phyloP scores from a whole-genome alignment of 164 flowering plant species.

The Tetrastigma voinierianum region DNA sequence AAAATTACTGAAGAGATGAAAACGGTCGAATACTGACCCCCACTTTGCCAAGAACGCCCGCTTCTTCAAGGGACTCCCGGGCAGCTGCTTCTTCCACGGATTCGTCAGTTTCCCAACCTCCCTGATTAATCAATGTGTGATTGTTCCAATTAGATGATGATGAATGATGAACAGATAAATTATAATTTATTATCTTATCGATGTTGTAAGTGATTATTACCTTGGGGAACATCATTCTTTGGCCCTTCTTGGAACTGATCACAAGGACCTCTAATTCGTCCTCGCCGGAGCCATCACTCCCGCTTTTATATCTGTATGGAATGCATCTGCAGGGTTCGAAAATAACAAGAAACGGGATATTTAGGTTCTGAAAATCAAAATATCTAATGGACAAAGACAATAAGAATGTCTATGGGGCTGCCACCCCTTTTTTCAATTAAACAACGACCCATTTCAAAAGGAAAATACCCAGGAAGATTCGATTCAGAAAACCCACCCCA shows the following conservation, averaged over 20 bases:
- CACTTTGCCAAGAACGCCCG: conserved; percentile 54
- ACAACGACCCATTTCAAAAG: background rate
- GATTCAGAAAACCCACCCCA: conserved; percentile 34
- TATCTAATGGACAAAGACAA: too few relatives aligned
- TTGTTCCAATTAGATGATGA: background rate
- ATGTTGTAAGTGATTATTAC: conserved; percentile 11
- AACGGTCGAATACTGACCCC: conserved; percentile 29
- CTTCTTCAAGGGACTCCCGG: conserved; percentile 64
- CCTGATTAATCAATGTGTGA: conserved; percentile 23
- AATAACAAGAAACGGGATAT: background rate
- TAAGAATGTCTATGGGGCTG: too few relatives aligned
- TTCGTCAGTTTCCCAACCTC: conserved; percentile 74
- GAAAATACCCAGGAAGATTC: background rate
- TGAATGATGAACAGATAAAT: background rate
- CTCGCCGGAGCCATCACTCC: conserved; percentile 3
- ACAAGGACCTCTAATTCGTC: conserved; percentile 51
- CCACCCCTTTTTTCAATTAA: background rate
- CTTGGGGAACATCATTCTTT: conserved; percentile 61
- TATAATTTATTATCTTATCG: background rate
- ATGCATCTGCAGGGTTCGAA: conserved; percentile 45
- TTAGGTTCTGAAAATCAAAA: background rate
- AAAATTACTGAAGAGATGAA: background rate
- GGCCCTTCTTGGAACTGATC: conserved; percentile 55
- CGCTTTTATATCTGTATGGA: conserved; percentile 50
- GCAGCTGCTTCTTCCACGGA: conserved; percentile 48